These are phyloP conservation scores for Coprinopsis strossmayeri DNA, from an alignment of 768 basidiomycete species.

Conservation along the genomic window DNA sequence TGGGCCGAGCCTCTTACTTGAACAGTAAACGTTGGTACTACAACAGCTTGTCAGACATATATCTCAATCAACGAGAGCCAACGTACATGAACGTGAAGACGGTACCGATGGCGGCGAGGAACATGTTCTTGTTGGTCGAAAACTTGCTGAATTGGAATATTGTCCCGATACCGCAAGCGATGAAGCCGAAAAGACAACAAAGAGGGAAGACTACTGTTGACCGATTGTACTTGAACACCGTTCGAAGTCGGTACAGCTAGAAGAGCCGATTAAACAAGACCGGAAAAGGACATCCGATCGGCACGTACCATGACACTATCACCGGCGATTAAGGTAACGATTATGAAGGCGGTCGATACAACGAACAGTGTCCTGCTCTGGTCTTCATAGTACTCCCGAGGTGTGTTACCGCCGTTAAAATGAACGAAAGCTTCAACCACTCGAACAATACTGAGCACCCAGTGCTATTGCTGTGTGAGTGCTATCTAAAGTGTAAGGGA, in stretches of 20 bases:
- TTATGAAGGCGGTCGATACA: neutral
- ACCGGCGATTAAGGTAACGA: slow-evolving; percentile 7
- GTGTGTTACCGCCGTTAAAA: neutral
- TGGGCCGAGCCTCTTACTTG: slow-evolving; percentile 2
- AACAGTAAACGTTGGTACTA: slow-evolving; percentile 10
- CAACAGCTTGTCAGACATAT: neutral
- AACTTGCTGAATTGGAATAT: slow-evolving; percentile 8
- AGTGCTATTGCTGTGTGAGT: slow-evolving; percentile 2
- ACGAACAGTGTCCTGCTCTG: slow-evolving; percentile 1
- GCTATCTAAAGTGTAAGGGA: neutral
- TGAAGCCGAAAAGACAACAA: slow-evolving; percentile 7
- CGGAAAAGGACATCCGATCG: neutral
- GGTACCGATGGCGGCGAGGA: slow-evolving; percentile 7
- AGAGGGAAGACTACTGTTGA: slow-evolving; percentile 9
- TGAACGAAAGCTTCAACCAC: slow-evolving; percentile 1
- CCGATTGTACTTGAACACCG: slow-evolving; percentile 11
- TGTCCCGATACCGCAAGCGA: slow-evolving; percentile 9
- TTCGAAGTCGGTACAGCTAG: slow-evolving; percentile 7
- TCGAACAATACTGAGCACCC: slow-evolving; percentile 6
- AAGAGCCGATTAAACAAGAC: no score
- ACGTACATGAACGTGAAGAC: slow-evolving; percentile 9
- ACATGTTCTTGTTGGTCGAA: slow-evolving; percentile 3
- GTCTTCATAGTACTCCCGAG: slow-evolving; percentile 4
- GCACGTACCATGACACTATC: slow-evolving; percentile 5
- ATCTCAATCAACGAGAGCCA: neutral